Evolutionary conservation across 257 asterid species (phyloP), one percentile per base, ranked within the genome.

Genomic region (Agastache rugosa): DNA sequence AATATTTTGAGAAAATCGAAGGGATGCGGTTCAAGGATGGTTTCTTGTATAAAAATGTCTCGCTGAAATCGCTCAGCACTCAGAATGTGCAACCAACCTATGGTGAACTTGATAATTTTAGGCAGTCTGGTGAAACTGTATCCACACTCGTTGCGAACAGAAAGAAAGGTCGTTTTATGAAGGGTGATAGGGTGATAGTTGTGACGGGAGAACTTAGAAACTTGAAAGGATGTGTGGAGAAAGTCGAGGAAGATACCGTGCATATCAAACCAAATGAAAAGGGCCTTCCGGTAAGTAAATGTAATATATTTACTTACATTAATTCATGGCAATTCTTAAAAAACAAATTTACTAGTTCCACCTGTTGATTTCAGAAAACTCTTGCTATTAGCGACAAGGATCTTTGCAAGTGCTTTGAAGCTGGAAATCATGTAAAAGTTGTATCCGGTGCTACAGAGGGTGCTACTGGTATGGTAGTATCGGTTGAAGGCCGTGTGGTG

Each of bases 21-120:
- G 93, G 95, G 63, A 90, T 90, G 97, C 66, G 87, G 97, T 94
- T 94, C 84, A 94, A 90, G 83, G 99, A 94, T 74, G 97, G 99
- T 35, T 92, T 94, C 79, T 78, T 92, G 62, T 87, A 88, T 69
- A 94, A 94, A 85, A 83, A 84, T n/a, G 90, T 86, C 37, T 83
- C 97, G 19, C 75, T 87, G 87, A 94, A 88, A 86, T 94, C 99
- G 7, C 85, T 94, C 77, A 89, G 93, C 79, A 86, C 91, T 48
- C 86, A 77, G 79, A 88, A 85, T 70, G 86, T 89, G 51, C 97
- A 94, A 51, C 97, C 99, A 48, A 86, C 93, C 66, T 89, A 92
- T 77, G 99, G 92, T 78, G 99, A 94, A 81, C 94, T 94, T 22
- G 93, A 94, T 88, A 90, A 92, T 77, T 94, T 94, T 80, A 85